Evolutionary conservation across 257 asterid genomes (phyloP).

Genomic region (Oldenlandia corymbosa): DNA sequence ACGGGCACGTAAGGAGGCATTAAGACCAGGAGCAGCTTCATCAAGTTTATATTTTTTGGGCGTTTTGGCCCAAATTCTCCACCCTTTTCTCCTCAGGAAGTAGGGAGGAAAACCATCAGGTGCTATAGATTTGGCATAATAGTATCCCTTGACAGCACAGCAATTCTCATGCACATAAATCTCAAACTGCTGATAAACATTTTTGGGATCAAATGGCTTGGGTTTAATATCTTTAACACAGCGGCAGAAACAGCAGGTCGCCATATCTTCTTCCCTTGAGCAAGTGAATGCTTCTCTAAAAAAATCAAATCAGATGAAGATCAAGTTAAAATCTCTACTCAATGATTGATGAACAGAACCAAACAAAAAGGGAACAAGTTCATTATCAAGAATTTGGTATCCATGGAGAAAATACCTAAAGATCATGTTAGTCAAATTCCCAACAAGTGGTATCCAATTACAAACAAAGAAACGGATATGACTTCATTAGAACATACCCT

Average conservation of each 20-base stretch:
- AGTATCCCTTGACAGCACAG: conserved; percentile 3
- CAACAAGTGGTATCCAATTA: neutral
- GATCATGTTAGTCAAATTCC: too few species aligned
- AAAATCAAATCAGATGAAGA: neutral
- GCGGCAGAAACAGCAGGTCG: conserved; percentile 43
- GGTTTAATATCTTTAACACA: conserved; percentile 39
- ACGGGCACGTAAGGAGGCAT: conserved; percentile 8
- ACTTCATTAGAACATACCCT: conserved; percentile 43
- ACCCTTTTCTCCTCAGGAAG: conserved; percentile 21
- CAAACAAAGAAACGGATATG: neutral
- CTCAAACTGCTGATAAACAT: conserved; percentile 43
- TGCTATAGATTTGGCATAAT: conserved; percentile 11
- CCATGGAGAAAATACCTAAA: too few species aligned
- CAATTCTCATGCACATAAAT: neutral
- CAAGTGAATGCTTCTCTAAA: conserved; percentile 54
- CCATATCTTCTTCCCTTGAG: conserved; percentile 52
- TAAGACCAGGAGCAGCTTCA: conserved; percentile 21
- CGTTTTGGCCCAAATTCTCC: conserved; percentile 9
- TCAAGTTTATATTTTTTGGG: conserved; percentile 14
- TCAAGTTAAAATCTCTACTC: neutral
- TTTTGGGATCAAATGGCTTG: conserved; percentile 44
- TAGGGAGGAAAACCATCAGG: conserved; percentile 17
- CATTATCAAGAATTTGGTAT: too few species aligned
- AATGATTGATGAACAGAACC: neutral
- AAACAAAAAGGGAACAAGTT: too few species aligned